A percentile compares a stretch with the other conserved stretches of the same genome.
Evolutionary conservation across 192 early-diverging fungal species (phyloP).

Genomic region (Rhizophlyctis rosea): DNA sequence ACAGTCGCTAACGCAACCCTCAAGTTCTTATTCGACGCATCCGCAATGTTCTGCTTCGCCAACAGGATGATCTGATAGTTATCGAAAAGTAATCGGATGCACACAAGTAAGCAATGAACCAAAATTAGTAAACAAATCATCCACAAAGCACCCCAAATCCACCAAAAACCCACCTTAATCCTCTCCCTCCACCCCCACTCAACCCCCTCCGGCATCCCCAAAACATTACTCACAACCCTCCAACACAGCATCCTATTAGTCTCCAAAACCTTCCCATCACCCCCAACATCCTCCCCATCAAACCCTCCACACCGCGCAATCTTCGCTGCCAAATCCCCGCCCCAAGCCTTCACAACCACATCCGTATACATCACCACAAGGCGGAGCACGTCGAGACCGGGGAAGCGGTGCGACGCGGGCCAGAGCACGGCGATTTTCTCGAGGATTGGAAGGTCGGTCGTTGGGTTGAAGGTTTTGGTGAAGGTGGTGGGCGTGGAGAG

Average conservation of each 20-base stretch:
- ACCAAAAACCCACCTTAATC: conserved; percentile 16
- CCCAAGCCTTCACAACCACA: background rate
- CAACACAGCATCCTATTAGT: conserved; percentile 77
- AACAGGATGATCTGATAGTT: conserved; percentile 28
- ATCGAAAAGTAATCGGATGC: background rate
- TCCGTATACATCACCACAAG: conserved; percentile 57
- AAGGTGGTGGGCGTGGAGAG: conserved; percentile 20
- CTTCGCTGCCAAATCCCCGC: conserved; percentile 8
- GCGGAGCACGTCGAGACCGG: conserved; percentile 82
- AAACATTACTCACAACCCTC: conserved; percentile 71
- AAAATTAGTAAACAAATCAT: background rate
- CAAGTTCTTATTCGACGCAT: conserved; percentile 38
- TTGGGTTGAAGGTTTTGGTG: conserved; percentile 31
- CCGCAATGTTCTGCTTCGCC: conserved; percentile 13
- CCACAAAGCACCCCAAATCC: background rate
- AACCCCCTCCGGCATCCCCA: conserved; percentile 49
- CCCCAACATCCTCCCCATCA: too few species aligned
- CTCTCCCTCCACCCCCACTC: conserved; percentile 35
- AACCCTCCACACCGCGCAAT: conserved; percentile 20
- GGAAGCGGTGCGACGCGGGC: conserved; percentile 71
- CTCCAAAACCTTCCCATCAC: conserved; percentile 42
- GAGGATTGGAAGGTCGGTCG: conserved; percentile 42
- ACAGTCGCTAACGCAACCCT: conserved; percentile 39
- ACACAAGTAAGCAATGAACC: background rate
- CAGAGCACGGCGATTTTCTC: conserved; percentile 59